Evolutionary conservation across 768 basidiomycete species (phyloP).

Genomic region (Tephrocybe rancida): DNA sequence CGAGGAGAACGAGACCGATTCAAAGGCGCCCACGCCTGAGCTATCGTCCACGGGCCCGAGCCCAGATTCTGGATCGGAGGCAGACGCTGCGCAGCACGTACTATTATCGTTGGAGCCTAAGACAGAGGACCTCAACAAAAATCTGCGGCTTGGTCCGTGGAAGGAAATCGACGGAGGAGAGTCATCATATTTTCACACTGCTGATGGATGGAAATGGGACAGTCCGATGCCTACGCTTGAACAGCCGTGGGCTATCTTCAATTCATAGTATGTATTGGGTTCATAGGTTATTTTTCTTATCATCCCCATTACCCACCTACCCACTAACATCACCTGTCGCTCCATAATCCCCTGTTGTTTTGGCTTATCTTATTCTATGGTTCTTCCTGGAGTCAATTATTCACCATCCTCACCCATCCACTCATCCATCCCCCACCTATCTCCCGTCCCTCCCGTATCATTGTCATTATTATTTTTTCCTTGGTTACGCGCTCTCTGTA

Average conservation of each 20-base stretch:
- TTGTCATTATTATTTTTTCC: slow-evolving; percentile 36
- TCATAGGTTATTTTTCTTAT: slow-evolving; percentile 37
- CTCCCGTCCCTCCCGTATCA: slow-evolving; percentile 31
- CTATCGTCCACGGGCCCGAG: slow-evolving; percentile 78
- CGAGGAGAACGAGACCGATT: slow-evolving; percentile 56
- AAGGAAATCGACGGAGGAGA: slow-evolving; percentile 80
- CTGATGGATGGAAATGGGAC: slow-evolving; percentile 72
- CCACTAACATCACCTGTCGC: slow-evolving; percentile 17
- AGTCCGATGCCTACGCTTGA: slow-evolving; percentile 64
- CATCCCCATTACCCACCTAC: slow-evolving; percentile 17
- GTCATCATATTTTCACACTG: slow-evolving; percentile 62
- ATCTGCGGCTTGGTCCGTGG: slow-evolving; percentile 59
- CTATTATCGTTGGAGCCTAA: slow-evolving; percentile 49
- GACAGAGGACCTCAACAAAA: slow-evolving; percentile 55
- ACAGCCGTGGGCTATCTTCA: slow-evolving; percentile 74
- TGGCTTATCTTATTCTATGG: slow-evolving; percentile 36
- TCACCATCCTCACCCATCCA: slow-evolving; percentile 17
- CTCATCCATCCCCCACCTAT: slow-evolving; percentile 12
- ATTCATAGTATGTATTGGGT: slow-evolving; percentile 45
- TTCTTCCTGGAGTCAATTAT: slow-evolving; percentile 43
- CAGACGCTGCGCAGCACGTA: slow-evolving; percentile 49
- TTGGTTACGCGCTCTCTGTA: slow-evolving; percentile 55
- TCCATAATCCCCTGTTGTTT: slow-evolving; percentile 24
- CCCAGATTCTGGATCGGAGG: slow-evolving; percentile 73
- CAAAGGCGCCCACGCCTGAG: slow-evolving; percentile 77